Evolutionary conservation across 495 filamentous ascomycete species (phyloP).

Genomic region (Penicillium ochrochloron): DNA sequence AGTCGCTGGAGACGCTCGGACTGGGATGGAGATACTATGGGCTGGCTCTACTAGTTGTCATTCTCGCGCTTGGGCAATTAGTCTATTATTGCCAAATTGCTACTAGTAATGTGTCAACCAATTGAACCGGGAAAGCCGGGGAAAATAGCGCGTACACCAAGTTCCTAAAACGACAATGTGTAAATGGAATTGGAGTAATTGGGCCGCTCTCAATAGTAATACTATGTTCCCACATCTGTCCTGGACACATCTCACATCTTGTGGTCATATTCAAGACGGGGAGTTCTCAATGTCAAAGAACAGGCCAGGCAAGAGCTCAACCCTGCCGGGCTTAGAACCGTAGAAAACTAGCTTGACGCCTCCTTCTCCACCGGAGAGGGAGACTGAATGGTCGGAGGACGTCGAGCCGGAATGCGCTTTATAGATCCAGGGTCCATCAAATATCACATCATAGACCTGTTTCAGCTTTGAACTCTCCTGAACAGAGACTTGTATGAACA

Average conservation of each 20-base stretch:
- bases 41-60: no score
- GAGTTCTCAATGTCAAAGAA: slow-evolving; percentile 14
- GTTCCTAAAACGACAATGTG: no score
- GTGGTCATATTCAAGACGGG: neutral
- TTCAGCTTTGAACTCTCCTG: slow-evolving; percentile 2
- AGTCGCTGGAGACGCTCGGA: no score
- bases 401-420: slow-evolving; percentile 21
- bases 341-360: slow-evolving; percentile 20
- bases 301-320: slow-evolving; percentile 27
- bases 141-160: no score
- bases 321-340: slow-evolving; percentile 14
- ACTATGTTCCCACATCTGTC: neutral
- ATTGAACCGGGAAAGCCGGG: no score
- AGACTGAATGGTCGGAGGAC: slow-evolving; percentile 8
- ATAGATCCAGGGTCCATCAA: slow-evolving; percentile 21
- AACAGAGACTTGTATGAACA: slow-evolving; percentile 14
- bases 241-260: neutral
- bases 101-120: no score
- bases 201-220: neutral
- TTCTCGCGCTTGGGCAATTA: no score
- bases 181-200: neutral
- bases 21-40: no score
- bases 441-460: slow-evolving; percentile 20
- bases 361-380: slow-evolving; percentile 11
- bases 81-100: no score